These are phyloP conservation scores for Incumbomyces lentus DNA, from an alignment of 2,329 filamentous ascomycete species.

Conservation along the genomic window DNA sequence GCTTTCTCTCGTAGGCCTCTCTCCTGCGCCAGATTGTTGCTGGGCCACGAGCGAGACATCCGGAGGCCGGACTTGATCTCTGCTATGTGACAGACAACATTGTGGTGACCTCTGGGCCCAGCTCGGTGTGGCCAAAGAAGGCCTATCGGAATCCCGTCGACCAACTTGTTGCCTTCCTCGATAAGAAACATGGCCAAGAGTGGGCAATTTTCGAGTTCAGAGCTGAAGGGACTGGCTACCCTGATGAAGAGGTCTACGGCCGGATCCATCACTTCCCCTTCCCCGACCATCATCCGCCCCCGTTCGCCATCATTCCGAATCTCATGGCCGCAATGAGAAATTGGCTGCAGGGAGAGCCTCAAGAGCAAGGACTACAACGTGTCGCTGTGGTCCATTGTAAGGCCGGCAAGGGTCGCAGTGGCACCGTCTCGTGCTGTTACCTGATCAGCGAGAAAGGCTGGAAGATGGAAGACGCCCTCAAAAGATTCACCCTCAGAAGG, in stretches of 20 bases:
- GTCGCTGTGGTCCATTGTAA: slow-evolving; percentile 95
- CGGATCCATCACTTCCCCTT: slow-evolving; percentile 87
- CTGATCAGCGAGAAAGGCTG: slow-evolving; percentile 77
- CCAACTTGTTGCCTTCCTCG: slow-evolving; percentile 75
- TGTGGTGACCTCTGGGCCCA: slow-evolving; percentile 72
- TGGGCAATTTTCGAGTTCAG: slow-evolving; percentile 99
- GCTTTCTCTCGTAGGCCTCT: slow-evolving; percentile 43
- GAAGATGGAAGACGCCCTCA: slow-evolving; percentile 52
- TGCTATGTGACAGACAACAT: slow-evolving; percentile 88
- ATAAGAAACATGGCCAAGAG: slow-evolving; percentile 67
- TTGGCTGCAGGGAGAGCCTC: slow-evolving; percentile 53
- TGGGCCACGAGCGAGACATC: slow-evolving; percentile 69
- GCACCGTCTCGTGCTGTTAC: slow-evolving; percentile 79
- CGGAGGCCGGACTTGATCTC: slow-evolving; percentile 80
- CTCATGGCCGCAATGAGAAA: slow-evolving; percentile 89
- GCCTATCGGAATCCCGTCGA: slow-evolving; percentile 92
- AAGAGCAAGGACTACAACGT: slow-evolving; percentile 39
- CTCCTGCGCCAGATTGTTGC: slow-evolving; percentile 86
- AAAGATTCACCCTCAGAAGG: slow-evolving; percentile 65
- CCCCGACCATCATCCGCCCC: slow-evolving; percentile 94
- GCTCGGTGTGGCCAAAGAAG: slow-evolving; percentile 76
- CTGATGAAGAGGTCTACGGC: slow-evolving; percentile 75
- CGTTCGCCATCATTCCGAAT: slow-evolving; percentile 76
- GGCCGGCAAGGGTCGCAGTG: slow-evolving; percentile 87
- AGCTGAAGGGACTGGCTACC: slow-evolving; percentile 91